Evolutionary conservation across 768 basidiomycete genomes (phyloP), one percentile per base, ranked within the genome.

Genomic region (Termitomyces eurrhizus): DNA sequence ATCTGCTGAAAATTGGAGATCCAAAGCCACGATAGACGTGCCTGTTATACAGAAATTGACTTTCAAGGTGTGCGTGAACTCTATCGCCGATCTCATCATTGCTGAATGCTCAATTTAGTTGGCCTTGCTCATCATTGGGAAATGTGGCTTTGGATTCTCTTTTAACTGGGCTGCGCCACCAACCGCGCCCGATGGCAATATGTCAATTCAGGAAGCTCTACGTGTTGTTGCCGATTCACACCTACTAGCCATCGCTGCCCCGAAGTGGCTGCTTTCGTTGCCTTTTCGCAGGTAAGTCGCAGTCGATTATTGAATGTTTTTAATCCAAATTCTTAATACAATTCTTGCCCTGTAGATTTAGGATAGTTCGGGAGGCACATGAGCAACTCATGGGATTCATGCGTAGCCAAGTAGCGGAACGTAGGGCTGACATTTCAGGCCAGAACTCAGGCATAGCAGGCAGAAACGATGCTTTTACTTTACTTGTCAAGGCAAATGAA

Each of bases 401-500:
- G 79, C 69, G 67, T 7, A 65, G 62, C 2, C 75, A 80, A 56
- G 69, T 79, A 0, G 67, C 60, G 1, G 63, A 74, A 13, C 69
- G 77, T 13, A 78, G 72, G 56, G 65, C 61, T 2, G 73, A 71
- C 18, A 68, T 76, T 3, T 55, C 58, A 0, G 65, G 62, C n/a
- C 62, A 62, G 13, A 37, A 33, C 21, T 58, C 45, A 16, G 44
- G 33, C 6, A 56, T 36, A 12, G 60, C 29, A 8, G 58, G 53
- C 18, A 64, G 60, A 44, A 65, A 63, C 9, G 77, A 80, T 62
- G 74, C 68, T 2, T 81, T 81, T 58, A 78, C 75, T 6, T 69
- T 76, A 68, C 73, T 81, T 24, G 76, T 82, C 6, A 69, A 75
- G 53, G 79, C 81, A 0, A 81, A 80, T 61, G 78, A 81, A 59